Conservation (phyloP, 192 early-diverging fungal species). For the Gryganskiella cystojenkinii region DNA sequence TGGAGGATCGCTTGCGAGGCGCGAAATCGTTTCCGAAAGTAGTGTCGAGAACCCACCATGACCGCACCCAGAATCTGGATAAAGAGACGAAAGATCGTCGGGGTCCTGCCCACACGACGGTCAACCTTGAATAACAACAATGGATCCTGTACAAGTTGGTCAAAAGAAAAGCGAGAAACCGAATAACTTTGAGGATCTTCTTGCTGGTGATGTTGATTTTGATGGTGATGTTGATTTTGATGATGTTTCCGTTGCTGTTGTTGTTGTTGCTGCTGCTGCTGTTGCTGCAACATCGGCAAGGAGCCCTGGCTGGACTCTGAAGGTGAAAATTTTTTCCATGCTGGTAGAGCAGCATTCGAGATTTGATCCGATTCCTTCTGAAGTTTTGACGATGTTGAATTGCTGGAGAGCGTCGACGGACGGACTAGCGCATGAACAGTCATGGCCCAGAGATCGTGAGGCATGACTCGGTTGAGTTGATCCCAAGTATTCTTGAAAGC, state of each 20-base stretch:
- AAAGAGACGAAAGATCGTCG: slow-evolving; percentile 43
- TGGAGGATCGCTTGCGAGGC: slow-evolving; percentile 14
- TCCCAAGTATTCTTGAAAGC: slow-evolving; percentile 54
- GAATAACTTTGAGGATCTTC: too few species aligned
- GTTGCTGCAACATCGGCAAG: background rate
- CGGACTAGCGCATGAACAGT: slow-evolving; percentile 31
- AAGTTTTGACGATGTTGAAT: background rate
- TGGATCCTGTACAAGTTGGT: slow-evolving; percentile 45
- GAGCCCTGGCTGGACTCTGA: too few species aligned
- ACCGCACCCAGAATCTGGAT: slow-evolving; percentile 49
- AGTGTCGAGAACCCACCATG: slow-evolving; percentile 44
- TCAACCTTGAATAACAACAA: slow-evolving; percentile 43
- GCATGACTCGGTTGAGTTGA: slow-evolving; percentile 44
- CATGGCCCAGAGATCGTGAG: slow-evolving; percentile 45
- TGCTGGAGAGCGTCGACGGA: background rate
- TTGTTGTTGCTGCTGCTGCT: background rate
- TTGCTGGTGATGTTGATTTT: background rate
- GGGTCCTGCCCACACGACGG: slow-evolving; percentile 26
- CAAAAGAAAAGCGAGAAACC: slow-evolving; percentile 12
- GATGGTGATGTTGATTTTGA: background rate
- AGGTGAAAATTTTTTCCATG: background rate
- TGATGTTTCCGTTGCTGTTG: background rate
- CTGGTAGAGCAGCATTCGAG: background rate
- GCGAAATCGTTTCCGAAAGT: slow-evolving; percentile 33
- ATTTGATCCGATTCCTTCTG: too few species aligned